Base-by-base conservation (phyloP, 202 grass and related monocot genomes). In the Hordeum pubiflorum region DNA sequence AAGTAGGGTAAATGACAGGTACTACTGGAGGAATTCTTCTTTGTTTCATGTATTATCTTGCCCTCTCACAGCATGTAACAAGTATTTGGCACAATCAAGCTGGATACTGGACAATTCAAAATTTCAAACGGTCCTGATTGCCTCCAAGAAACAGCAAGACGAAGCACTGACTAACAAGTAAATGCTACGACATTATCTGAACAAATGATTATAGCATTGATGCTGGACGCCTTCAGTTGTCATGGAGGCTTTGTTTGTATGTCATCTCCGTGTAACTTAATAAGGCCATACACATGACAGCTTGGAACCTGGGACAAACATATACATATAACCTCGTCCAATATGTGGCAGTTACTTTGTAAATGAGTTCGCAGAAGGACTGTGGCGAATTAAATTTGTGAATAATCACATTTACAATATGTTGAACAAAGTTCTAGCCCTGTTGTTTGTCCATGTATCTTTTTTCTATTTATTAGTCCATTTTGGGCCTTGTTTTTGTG, bases 151-250 rank as follows among this genome's bases (percentile, higher is more conserved):
- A 77, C 7, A 78, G 20, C 60, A 37, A 65, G 18, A 75, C 17
- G 39, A 32, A 73, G 63, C 27, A 63, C 29, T 31, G 17, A 63
- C 32, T 55, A 55, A 37, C 0, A 40, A 63, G 56, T 40, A 72
- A 72, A 64, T 56, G 31, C 32, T 40, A 55, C 57, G 32, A 8
- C 22, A 56, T 18, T 66, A 64, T 64, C 26, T 57, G 58, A 43
- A 44, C 67, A n/a, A 81, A 36, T 37, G 54, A 67, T 67, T 72
- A 4, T 80, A 29, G 69, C 79, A 74, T 58, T 34, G 60, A 33
- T 15, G 23, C 9, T 20, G 27, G 10, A 9, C 21, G 60, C 32
- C 15, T 67, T 32, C 50, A 36, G 6, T 59, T 68, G 17, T 41
- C 61, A 48, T 68, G 61, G 72, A 75, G 75, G n/a, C 27, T 67